phyloP scores from a whole-genome alignment of 139 green algal genomes.

The Asterochloris erici region DNA sequence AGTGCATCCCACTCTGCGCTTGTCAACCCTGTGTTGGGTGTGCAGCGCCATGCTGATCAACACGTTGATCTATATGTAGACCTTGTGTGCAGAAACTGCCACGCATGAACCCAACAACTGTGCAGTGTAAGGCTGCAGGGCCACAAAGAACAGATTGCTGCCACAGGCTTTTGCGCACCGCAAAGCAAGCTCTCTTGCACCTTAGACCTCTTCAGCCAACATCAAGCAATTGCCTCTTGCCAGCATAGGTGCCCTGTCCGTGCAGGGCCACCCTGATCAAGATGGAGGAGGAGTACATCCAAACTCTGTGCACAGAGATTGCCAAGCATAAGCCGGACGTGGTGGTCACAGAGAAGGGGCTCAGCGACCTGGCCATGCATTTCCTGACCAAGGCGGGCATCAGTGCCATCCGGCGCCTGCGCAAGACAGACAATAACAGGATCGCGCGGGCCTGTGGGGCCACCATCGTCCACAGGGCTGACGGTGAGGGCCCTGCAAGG shows the following conservation, averaged over 20 bases:
- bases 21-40: too few relatives aligned
- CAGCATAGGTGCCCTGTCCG: background rate
- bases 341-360: conserved; percentile 97
- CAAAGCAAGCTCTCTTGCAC: too few relatives aligned
- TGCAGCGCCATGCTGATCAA: too few relatives aligned
- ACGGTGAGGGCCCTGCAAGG: background rate
- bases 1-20: too few relatives aligned
- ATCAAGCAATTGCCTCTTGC: too few relatives aligned
- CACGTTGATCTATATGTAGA: too few relatives aligned
- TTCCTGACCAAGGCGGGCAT: conserved; percentile 91
- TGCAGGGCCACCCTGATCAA: conserved; percentile 86
- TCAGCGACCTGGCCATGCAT: conserved; percentile 92
- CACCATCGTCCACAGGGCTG: conserved; percentile 89
- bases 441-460: conserved; percentile 89
- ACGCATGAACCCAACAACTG: too few relatives aligned
- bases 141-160: too few relatives aligned
- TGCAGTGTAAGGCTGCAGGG: too few relatives aligned
- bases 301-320: conserved; percentile 77
- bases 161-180: too few relatives aligned
- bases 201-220: too few relatives aligned
- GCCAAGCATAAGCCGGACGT: conserved; percentile 93
- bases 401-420: conserved; percentile 90
- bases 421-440: conserved; percentile 99
- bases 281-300: conserved; percentile 94
- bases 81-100: too few relatives aligned